A percentile compares a stretch with the other conserved stretches of the same genome.
Conservation (phyloP, 2,329 filamentous ascomycete genomes). For the Neofusicoccum kwambonambiense region DNA sequence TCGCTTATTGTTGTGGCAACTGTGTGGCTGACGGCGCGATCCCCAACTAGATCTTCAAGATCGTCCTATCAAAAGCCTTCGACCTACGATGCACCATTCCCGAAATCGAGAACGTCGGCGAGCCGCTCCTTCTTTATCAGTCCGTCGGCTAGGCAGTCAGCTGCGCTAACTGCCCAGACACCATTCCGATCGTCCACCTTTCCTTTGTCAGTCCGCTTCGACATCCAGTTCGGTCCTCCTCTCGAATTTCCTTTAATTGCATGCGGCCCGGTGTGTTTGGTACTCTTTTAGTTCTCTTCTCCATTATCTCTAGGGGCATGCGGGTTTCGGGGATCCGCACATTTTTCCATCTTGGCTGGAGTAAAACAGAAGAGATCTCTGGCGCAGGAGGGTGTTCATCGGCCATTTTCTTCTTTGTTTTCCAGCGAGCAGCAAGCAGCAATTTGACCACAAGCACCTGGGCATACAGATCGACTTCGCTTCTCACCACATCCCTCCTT, state of each 20-base stretch:
- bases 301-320: not conserved
- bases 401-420: not conserved
- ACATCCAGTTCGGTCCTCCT: not conserved
- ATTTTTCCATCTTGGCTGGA: slow-evolving; percentile 4
- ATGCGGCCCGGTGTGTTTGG: slow-evolving; percentile 17
- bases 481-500: not conserved
- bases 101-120: slow-evolving; percentile 96
- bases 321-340: not conserved
- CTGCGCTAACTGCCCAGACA: not conserved
- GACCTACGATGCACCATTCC: slow-evolving; percentile 98
- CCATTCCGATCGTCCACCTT: not conserved
- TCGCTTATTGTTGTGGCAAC: not conserved
- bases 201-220: not conserved
- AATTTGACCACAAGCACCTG: slow-evolving; percentile 8
- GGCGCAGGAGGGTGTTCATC: slow-evolving; percentile 10
- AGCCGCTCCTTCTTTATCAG: slow-evolving; percentile 85
- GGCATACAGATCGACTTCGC: not conserved
- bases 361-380: slow-evolving; percentile 15
- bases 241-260: slow-evolving; percentile 6
- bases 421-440: slow-evolving; percentile 12
- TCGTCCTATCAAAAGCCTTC: slow-evolving; percentile 96
- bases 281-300: slow-evolving; percentile 10
- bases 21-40: slow-evolving; percentile 4
- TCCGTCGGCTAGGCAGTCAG: slow-evolving; percentile 30
- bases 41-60: slow-evolving; percentile 86